Percentiles rank a stretch among this genome's conserved stretches.
phyloP scores from a whole-genome alignment of 805 yeast species.

The Pichia ethanolica region DNA sequence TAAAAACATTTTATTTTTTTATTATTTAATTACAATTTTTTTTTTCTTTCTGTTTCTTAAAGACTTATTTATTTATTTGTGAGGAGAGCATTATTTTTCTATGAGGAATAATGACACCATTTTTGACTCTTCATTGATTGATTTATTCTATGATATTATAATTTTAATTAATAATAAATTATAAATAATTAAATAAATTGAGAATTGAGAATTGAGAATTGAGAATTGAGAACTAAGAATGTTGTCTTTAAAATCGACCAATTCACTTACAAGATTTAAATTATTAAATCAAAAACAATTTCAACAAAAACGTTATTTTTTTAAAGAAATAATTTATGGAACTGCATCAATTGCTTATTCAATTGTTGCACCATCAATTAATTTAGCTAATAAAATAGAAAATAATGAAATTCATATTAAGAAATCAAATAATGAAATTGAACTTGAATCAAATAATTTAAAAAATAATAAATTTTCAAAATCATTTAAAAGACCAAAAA shows the following conservation, averaged over 20 bases:
- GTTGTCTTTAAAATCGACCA: background rate
- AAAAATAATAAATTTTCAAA: constrained; percentile 14
- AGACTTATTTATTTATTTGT: background rate
- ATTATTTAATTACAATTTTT: background rate
- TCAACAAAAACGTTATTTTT: constrained; percentile 3
- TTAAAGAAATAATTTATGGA: constrained; percentile 12
- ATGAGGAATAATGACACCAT: no score
- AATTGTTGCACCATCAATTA: constrained; percentile 33
- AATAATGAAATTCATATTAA: constrained; percentile 37
- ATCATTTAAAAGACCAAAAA: constrained; percentile 32
- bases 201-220: background rate
- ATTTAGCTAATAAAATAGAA: constrained; percentile 56
- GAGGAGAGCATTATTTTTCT: no score
- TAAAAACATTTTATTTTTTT: constrained; percentile 25
- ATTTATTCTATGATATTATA: no score
- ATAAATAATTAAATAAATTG: no score
- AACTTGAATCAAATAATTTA: constrained; percentile 12
- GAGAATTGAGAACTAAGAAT: background rate
- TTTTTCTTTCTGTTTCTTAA: background rate
- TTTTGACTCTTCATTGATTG: no score
- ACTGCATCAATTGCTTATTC: constrained; percentile 12
- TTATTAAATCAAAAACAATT: background rate
- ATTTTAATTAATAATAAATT: no score
- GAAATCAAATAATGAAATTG: constrained; percentile 23
- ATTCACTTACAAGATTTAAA: no score